phyloP scores from a whole-genome alignment of 345 rosid species.

The Pugionium dolabratum region DNA sequence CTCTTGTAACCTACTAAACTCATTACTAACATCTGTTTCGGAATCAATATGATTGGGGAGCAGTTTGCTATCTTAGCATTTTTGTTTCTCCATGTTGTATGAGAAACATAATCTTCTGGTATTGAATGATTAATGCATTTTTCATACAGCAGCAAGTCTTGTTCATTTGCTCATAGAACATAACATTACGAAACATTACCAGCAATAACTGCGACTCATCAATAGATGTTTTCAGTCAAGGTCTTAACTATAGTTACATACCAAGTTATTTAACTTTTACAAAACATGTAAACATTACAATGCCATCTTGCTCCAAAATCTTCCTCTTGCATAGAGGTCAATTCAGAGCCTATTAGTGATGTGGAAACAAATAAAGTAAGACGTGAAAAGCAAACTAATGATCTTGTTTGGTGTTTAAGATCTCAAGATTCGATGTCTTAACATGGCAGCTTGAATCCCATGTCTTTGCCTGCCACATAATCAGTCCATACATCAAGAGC shows the following conservation, averaged over 20 bases:
- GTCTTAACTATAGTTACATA: conserved; percentile 34
- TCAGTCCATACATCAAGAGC: conserved; percentile 69
- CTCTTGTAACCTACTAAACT: conserved; percentile 19
- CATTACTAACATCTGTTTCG: conserved; percentile 21
- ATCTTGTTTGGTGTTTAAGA: conserved; percentile 8
- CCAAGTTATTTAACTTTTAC: conserved; percentile 23
- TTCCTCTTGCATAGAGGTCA: conserved; percentile 24
- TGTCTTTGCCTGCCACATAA: conserved; percentile 57
- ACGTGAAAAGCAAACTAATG: not conserved
- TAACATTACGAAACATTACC: conserved; percentile 12
- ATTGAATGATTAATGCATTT: conserved; percentile 3
- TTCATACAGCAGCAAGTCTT: not conserved
- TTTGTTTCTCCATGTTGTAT: conserved; percentile 32
- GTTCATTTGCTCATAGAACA: conserved; percentile 10
- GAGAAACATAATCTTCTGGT: conserved; percentile 16
- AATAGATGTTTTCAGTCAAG: conserved; percentile 26
- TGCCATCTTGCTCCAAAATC: conserved; percentile 20
- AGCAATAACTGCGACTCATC: conserved; percentile 17
- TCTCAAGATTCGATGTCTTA: conserved; percentile 26
- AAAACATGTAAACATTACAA: conserved; percentile 27
- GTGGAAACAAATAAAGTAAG: conserved; percentile 11
- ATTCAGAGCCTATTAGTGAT: conserved; percentile 7
- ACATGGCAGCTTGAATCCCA: conserved; percentile 79
- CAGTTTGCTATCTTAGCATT: conserved; percentile 36
- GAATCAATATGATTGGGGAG: conserved; percentile 16